These are phyloP conservation scores for Rhodotorula sp. DNA, from an alignment of 1,284 basidiomycete genomes.

Conservation along the genomic window DNA sequence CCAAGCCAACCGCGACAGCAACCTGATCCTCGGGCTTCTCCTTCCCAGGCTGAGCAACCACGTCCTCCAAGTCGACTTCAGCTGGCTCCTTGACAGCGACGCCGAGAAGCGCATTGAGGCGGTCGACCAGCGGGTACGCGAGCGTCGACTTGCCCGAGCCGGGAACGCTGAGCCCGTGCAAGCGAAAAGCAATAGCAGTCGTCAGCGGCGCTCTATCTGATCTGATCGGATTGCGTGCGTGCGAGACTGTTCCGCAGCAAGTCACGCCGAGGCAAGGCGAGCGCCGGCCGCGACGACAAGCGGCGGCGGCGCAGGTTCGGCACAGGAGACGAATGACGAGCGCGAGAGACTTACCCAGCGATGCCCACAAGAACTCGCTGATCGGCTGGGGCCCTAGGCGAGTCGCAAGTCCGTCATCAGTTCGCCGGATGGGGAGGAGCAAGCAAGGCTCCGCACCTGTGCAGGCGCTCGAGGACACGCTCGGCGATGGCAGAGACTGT, in stretches of 20 bases:
- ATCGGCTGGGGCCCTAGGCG: constrained; percentile 38
- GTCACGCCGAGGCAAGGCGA: no score
- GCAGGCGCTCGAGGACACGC: constrained; percentile 47
- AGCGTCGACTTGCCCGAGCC: constrained; percentile 80
- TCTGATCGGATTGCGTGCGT: no score
- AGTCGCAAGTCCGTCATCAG: constrained; percentile 48
- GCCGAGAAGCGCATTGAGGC: constrained; percentile 52
- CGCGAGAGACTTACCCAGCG: constrained; percentile 43
- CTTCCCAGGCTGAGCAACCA: constrained; percentile 1
- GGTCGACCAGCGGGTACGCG: constrained; percentile 58
- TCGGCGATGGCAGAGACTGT: constrained; percentile 49
- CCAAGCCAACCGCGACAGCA: constrained; percentile 68
- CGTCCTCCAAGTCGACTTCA: constrained; percentile 13
- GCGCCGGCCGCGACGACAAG: no score
- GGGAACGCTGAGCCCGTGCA: constrained; percentile 63
- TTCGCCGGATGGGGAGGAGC: constrained; percentile 46
- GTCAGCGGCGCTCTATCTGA: no score
- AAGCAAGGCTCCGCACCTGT: constrained; percentile 43
- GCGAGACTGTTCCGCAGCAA: no score
- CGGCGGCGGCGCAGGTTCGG: no score
- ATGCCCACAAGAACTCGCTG: constrained; percentile 65
- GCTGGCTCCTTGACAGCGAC: constrained; percentile 4
- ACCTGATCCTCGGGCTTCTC: constrained; percentile 35
- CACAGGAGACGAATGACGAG: neutral
- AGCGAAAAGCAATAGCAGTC: constrained; percentile 52